Evolutionary conservation across 164 flowering plant species (phyloP), one percentile per base, ranked within the genome.

Genomic region (grape (Vitis vinifera)): DNA sequence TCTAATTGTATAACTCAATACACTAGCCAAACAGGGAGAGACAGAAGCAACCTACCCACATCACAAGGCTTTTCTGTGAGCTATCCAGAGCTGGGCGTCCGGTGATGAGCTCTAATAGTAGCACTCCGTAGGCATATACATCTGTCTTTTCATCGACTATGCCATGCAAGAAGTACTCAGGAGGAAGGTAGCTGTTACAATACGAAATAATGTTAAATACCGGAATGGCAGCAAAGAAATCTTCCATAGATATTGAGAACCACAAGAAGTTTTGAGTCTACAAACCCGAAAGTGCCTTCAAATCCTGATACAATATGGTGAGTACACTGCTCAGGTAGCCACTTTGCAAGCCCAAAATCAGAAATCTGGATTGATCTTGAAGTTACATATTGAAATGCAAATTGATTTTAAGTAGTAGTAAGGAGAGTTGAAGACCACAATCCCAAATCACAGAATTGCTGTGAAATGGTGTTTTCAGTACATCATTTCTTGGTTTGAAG

Each of bases 61-160:
- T 88, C 56, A 92, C 86, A 11, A 93, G 90, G 73, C 97, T 95
- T 69, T 85, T 74, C 70, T 91, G 86, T 9, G 91, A 78, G 68
- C 84, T 75, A 71, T 88, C 93, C 52, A 95, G 48, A 62, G 97
- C 97, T 71, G 76, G 79, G 30, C 88, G 85, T 56, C 99, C 97
- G 0, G 92, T 87, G 16, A 95, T 83, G 68, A 95, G 87, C 86
- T 95, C 99, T 30, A 95, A 68, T 59, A 95, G 74, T 7, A 95
- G 82, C 2, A 95, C 97, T 12, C 99, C 99, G 58, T 72, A 93
- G 37, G 98, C 87, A 77, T 80, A 95, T 13, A 95, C 92, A 77
- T 95, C 99, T 2, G 97, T 95, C 73, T 92, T 95, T 47, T 95
- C 99, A 73, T 95, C 97, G 3, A 93, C 94, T 59, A 86, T 85